phyloP scores from a whole-genome alignment of 2,329 filamentous ascomycete species.

The Alternaria consortialis region DNA sequence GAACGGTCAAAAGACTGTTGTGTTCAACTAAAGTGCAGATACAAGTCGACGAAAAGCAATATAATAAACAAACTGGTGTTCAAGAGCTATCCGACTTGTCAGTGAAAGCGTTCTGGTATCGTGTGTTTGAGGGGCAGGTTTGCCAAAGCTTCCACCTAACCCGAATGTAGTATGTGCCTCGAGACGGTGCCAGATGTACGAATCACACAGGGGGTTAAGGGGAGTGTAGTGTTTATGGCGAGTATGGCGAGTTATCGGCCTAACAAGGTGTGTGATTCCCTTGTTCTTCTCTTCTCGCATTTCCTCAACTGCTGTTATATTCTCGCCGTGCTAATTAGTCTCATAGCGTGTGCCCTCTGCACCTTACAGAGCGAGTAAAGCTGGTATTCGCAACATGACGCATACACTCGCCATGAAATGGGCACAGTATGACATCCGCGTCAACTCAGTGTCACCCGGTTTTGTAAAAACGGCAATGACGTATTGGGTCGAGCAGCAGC shows the following conservation, averaged over 20 bases:
- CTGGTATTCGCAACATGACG: constrained; percentile 56
- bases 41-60: not conserved
- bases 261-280: constrained; percentile 48
- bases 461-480: constrained; percentile 53
- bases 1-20: constrained; percentile 81
- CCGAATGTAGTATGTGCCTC: constrained; percentile 14
- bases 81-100: not conserved
- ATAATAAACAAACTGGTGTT: not conserved
- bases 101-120: not conserved
- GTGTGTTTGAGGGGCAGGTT: not conserved
- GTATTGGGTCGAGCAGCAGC: constrained; percentile 59
- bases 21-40: constrained; percentile 64
- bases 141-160: not conserved
- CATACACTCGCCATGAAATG: constrained; percentile 54
- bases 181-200: constrained; percentile 19
- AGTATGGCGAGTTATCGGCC: constrained; percentile 59
- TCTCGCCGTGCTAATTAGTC: not conserved
- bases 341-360: constrained; percentile 47
- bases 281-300: not conserved
- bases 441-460: constrained; percentile 51
- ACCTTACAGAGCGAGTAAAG: constrained; percentile 58
- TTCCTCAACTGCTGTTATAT: not conserved
- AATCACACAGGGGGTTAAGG: constrained; percentile 52
- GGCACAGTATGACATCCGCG: constrained; percentile 50
- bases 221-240: constrained; percentile 58